Evolutionary conservation across 805 yeast species (phyloP), one percentile per base, ranked within the genome.

Genomic region (Cyberlindnera saturnus): DNA sequence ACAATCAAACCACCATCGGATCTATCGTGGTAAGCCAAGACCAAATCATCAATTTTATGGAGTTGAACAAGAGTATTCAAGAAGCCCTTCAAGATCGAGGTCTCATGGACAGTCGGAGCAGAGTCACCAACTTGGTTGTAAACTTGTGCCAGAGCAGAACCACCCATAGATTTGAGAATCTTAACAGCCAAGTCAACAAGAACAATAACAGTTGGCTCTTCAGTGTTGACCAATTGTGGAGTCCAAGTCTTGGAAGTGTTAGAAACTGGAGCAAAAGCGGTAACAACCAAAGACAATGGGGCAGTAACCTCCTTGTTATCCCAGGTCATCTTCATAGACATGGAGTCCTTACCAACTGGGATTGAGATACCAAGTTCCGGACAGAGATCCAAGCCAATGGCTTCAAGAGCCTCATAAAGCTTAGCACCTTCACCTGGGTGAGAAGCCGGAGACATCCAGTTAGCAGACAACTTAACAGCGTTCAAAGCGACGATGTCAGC

Each of bases 311-410:
- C 96, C 57, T 83, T 86, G 41, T 81, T 78, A 39, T 75, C 86
- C 99, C 99, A 93, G 59, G 84, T 82, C 98, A 93, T 93, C 70
- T 89, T 88, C 99, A 93, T 91, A 18, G 98, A 89, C 96, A 93
- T 89, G 31, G 97, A 89, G 65, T 93, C 99, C 69, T 93, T 93
- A 53, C 99, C 99, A 32, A 93, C 99, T 13, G 99, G 99, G 45
- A 93, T 88, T 17, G 95, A 75, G 48, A 93, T 69, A 36, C 95
- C 97, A 52, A 93, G 75, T 46, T 78, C 91, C 18, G 98, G 97
- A 67, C 99, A 93, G 56, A 95, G 73, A 51, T 88, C 97, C 60
- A 90, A 62, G 53, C 97, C 96, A 57, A 93, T 81, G 5, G 98
- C 98, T 66, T 89, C 90, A 38, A 93, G 99, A 38, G 97, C 99